Evolutionary conservation across 2,329 filamentous ascomycete genomes (phyloP).

Genomic region (Coleophoma eucalyptorum): DNA sequence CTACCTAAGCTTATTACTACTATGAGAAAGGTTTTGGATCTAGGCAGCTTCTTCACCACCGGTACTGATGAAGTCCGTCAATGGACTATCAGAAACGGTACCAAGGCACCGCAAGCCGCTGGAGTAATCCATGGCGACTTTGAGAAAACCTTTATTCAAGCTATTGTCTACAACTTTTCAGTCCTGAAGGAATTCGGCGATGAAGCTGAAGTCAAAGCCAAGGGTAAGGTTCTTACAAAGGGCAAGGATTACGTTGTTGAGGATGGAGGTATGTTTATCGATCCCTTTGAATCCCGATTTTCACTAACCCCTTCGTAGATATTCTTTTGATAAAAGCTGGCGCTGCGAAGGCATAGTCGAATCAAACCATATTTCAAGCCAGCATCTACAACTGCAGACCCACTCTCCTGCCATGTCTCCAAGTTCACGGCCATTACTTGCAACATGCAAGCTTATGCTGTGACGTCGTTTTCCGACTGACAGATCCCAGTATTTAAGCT

Average conservation of each 20-base stretch:
- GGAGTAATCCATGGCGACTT: slow-evolving; percentile 99
- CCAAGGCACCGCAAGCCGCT: slow-evolving; percentile 94
- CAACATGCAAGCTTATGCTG: not conserved
- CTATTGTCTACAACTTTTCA: slow-evolving; percentile 85
- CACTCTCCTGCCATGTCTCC: not conserved
- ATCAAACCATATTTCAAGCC: slow-evolving; percentile 8
- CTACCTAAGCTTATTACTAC: slow-evolving; percentile 87
- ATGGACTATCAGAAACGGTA: slow-evolving; percentile 95
- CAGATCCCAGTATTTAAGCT: not conserved
- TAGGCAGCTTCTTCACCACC: slow-evolving; percentile 96
- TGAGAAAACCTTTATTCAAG: slow-evolving; percentile 99
- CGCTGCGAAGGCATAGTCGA: slow-evolving; percentile 25
- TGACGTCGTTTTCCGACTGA: not conserved
- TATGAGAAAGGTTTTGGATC: slow-evolving; percentile 88
- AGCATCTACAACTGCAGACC: not conserved
- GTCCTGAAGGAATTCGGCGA: slow-evolving; percentile 82
- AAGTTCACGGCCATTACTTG: not conserved
- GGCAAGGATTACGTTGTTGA: slow-evolving; percentile 94
- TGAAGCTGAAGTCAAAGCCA: slow-evolving; percentile 83
- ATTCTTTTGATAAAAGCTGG: slow-evolving; percentile 26
- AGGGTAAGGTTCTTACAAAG: slow-evolving; percentile 97
- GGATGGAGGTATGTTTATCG: slow-evolving; percentile 58
- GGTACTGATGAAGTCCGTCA: slow-evolving; percentile 95
- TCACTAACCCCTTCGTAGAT: slow-evolving; percentile 7
- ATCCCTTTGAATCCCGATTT: not conserved